Conservation (phyloP, 768 basidiomycete species). For the Trametes cingulata region DNA sequence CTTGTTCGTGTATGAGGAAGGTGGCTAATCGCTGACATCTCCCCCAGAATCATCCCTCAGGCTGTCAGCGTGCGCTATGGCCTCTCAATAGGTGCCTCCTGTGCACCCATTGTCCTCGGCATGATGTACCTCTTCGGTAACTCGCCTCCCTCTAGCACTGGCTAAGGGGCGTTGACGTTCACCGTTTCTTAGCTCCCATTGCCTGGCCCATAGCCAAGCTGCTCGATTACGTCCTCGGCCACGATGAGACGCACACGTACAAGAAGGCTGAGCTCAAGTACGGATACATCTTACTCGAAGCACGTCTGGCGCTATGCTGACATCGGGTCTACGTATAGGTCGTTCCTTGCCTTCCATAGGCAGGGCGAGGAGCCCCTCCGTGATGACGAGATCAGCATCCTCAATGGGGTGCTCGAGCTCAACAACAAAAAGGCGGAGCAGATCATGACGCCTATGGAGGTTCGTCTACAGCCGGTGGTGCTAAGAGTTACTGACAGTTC, state of each 20-base stretch:
- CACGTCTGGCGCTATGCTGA: too few relatives aligned
- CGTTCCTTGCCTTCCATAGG: constrained; percentile 75
- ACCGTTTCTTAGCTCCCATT: constrained; percentile 43
- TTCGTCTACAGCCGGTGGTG: constrained; percentile 14
- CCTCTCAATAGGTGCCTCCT: constrained; percentile 53
- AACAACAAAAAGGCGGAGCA: constrained; percentile 65
- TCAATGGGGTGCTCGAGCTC: constrained; percentile 79
- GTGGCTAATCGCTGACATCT: not conserved
- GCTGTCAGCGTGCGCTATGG: constrained; percentile 71
- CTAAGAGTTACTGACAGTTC: not conserved
- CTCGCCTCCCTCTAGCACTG: not conserved
- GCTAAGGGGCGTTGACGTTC: not conserved
- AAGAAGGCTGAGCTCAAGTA: constrained; percentile 64
- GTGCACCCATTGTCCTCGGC: constrained; percentile 50
- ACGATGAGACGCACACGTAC: constrained; percentile 70
- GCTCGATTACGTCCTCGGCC: constrained; percentile 80
- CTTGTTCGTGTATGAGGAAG: not conserved
- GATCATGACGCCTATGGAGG: constrained; percentile 61
- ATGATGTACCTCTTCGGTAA: constrained; percentile 53
- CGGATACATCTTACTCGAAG: too few relatives aligned
- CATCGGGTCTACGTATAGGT: constrained; percentile 37
- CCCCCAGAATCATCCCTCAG: constrained; percentile 64
- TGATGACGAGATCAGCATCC: constrained; percentile 80
- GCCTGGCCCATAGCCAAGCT: constrained; percentile 65
- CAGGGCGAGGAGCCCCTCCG: constrained; percentile 75